Evolutionary conservation across 805 yeast species (phyloP).

Genomic region (Pichia rugopelliculosa): DNA sequence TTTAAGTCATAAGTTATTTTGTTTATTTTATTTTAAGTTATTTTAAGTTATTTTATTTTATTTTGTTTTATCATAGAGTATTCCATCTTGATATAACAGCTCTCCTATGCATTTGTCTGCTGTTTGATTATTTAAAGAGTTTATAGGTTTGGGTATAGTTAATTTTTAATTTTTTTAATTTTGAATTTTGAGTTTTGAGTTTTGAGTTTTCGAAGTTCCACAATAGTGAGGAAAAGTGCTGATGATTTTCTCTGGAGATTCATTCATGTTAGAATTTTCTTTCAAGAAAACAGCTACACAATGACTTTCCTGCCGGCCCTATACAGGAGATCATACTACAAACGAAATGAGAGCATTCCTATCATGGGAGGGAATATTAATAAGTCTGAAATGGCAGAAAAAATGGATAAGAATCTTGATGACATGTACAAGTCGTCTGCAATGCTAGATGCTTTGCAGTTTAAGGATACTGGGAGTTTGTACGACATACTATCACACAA

Average conservation of each 20-base stretch:
- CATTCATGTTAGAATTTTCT: background rate
- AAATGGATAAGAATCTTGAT: background rate
- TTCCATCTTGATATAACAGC: no score
- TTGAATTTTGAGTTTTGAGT: background rate
- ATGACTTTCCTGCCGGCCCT: background rate
- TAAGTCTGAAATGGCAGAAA: background rate
- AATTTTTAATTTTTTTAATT: background rate
- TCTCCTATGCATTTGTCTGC: no score
- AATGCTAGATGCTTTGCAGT: background rate
- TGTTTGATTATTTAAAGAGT: background rate
- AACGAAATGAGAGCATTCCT: background rate
- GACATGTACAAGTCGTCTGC: background rate
- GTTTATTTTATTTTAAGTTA: background rate
- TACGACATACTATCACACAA: background rate
- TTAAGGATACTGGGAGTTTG: background rate
- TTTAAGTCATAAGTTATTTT: background rate
- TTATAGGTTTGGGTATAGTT: background rate
- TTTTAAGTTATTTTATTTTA: background rate
- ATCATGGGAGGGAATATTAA: background rate
- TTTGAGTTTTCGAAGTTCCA: background rate
- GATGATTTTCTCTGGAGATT: background rate
- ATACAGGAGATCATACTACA: background rate
- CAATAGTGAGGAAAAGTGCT: background rate
- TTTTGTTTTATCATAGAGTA: background rate
- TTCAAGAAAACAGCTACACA: background rate